Conservation (phyloP, 805 yeast species). For the Nakazawaea ernobii region DNA sequence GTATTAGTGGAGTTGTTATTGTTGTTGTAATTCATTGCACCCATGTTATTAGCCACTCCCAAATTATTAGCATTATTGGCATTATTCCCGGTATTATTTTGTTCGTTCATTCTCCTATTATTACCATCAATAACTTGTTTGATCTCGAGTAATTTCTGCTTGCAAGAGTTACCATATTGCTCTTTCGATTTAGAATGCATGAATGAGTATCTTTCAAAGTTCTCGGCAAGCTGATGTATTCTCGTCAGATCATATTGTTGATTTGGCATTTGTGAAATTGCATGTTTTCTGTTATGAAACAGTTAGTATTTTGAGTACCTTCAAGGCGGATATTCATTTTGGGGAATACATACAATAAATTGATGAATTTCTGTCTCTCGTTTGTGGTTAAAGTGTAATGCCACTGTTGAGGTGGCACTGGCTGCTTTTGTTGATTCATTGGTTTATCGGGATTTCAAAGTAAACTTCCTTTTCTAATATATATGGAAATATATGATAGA, state of each 20-base stretch:
- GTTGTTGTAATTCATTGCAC: constrained; percentile 17
- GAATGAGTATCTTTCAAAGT: constrained; percentile 63
- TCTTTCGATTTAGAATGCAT: constrained; percentile 50
- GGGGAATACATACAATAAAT: constrained; percentile 8
- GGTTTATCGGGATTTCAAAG: no score
- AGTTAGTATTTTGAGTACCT: constrained; percentile 3
- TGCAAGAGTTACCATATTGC: constrained; percentile 48
- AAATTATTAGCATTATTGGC: constrained; percentile 14
- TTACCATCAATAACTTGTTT: constrained; percentile 36
- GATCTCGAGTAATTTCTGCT: constrained; percentile 29
- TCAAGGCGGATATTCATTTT: neutral
- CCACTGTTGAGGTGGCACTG: constrained; percentile 10
- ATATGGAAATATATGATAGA: no score
- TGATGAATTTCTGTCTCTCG: constrained; percentile 11
- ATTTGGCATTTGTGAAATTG: constrained; percentile 11
- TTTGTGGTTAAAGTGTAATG: constrained; percentile 3
- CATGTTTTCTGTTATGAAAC: constrained; percentile 7
- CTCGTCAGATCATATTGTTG: constrained; percentile 9
- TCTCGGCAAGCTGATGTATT: constrained; percentile 47
- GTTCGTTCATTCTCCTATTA: constrained; percentile 18
- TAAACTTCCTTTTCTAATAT: no score
- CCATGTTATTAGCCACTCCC: constrained; percentile 15
- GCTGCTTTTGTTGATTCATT: constrained; percentile 1
- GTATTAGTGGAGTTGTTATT: constrained; percentile 3
- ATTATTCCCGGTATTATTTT: constrained; percentile 7